Percentiles rank a stretch among this genome's conserved stretches.
These are phyloP conservation scores for Rhodomyrtus tomentosa DNA, from an alignment of 345 rosid genomes.

Conservation along the genomic window DNA sequence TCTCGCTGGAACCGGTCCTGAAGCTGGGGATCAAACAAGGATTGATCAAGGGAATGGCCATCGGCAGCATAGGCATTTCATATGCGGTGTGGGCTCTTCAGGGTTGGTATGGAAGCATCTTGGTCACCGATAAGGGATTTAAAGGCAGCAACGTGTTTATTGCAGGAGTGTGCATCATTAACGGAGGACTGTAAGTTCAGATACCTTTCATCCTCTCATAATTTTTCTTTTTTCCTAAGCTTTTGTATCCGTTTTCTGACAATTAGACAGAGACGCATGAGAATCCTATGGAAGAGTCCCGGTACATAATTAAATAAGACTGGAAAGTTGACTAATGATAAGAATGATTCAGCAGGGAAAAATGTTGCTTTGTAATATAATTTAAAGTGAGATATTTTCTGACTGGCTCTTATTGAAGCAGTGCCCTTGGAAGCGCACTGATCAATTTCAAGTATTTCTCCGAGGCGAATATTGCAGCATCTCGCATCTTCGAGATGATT, in stretches of 20 bases:
- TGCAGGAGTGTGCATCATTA: slow-evolving; percentile 6
- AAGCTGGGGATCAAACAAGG: slow-evolving; percentile 15
- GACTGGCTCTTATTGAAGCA: not conserved
- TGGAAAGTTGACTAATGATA: not conserved
- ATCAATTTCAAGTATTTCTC: slow-evolving; percentile 8
- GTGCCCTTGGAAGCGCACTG: slow-evolving; percentile 9
- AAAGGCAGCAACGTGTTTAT: slow-evolving; percentile 8
- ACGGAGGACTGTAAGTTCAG: slow-evolving; percentile 9
- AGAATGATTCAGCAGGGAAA: not conserved
- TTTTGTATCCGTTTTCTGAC: not conserved
- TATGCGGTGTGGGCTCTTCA: slow-evolving; percentile 16
- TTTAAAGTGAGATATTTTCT: not conserved
- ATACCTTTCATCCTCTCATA: not conserved
- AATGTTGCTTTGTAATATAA: not conserved
- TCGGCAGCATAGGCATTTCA: slow-evolving; percentile 7
- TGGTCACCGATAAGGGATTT: slow-evolving; percentile 5
- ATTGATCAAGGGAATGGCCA: slow-evolving; percentile 11
- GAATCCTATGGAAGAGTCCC: not conserved
- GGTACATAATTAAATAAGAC: not conserved
- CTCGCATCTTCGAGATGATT: slow-evolving; percentile 10
- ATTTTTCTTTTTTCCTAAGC: not conserved
- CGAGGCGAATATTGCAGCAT: slow-evolving; percentile 3
- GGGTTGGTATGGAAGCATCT: slow-evolving; percentile 9
- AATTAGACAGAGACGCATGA: not conserved
- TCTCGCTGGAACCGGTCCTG: slow-evolving; percentile 3